Conservation (phyloP, 2,329 filamentous ascomycete genomes). For the Zasmidium citrigriseum region DNA sequence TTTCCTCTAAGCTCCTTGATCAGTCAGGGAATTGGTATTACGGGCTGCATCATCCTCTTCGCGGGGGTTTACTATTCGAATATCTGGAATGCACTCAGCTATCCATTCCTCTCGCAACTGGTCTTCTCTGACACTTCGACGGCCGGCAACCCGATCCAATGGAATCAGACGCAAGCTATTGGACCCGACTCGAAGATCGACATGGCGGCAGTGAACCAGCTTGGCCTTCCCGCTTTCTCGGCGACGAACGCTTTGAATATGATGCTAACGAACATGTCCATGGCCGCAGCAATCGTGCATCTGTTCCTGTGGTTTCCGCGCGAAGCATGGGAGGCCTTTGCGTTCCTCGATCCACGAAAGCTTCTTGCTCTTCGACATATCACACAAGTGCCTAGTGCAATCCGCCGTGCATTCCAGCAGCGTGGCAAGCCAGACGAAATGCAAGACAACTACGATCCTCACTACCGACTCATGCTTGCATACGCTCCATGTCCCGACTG, state of each 20-base stretch:
- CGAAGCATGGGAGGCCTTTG: constrained; percentile 3
- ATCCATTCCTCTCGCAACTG: constrained; percentile 47
- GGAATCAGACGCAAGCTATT: constrained; percentile 41
- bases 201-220: constrained; percentile 5
- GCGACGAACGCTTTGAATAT: constrained; percentile 8
- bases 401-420: neutral
- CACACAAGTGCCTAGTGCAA: neutral
- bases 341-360: constrained; percentile 3
- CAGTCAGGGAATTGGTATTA: constrained; percentile 8
- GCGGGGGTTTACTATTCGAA: constrained; percentile 47
- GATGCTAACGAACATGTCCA: constrained; percentile 9
- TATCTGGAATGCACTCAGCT: constrained; percentile 42
- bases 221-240: constrained; percentile 5
- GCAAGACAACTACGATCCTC: constrained; percentile 18
- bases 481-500: constrained; percentile 35
- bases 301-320: constrained; percentile 5
- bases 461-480: constrained; percentile 36
- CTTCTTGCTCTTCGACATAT: neutral
- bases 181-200: neutral
- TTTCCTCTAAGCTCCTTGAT: constrained; percentile 9
- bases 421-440: neutral
- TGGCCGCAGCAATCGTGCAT: constrained; percentile 7
- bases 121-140: constrained; percentile 44
- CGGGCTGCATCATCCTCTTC: constrained; percentile 25
- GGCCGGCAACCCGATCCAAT: constrained; percentile 38